Evolutionary conservation across 2,329 filamentous ascomycete genomes (phyloP), one percentile per base, ranked within the genome.

Genomic region (Dendrostoma leiphaemia): DNA sequence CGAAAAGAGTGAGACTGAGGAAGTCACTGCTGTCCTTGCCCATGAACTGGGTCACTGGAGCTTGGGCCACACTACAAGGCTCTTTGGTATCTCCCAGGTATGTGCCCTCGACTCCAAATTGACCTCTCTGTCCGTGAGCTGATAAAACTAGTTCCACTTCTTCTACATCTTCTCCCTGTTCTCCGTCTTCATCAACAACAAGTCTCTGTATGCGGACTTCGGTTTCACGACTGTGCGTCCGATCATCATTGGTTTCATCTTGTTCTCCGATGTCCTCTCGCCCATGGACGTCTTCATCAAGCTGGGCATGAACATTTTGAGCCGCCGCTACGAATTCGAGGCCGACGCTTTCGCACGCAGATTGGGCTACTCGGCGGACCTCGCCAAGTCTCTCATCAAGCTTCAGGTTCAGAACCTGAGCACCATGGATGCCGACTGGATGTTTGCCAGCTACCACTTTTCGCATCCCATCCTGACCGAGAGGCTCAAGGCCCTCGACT

Each of bases 1-100:
- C 59, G 93, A 97, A 74, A 96, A 97, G 83, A 94, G 89, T 70
- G 85, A 92, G 59, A 86, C 89, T 4, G 82, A 94, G 67, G 94
- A 99, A 73, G 92, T 99, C 37, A 90, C 96, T 56, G 93, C 94
- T 61, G 92, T 99, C 50, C 78, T 99, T 51, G 92, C 91, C 32
- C 94, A 99, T 70, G 94, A 99, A 74, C 83, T 99, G 45, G 94
- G 94, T 48, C 94, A 99, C 77, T 99, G 94, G 94, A 93, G 88
- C 65, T 83, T 96, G 62, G 91, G 91, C 58, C 94, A 99, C 78
- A 97, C 94, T 10, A 96, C 91, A 29, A 90, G 89, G 68, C 81
- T 97, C 32, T 90, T 97, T 63, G 87, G 82, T 54, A 96, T 97
- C 65, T 88, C 87, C 57, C 88, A 91, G 81, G 87, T 90, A 80